These are phyloP conservation scores for Hymenotorrendiella dingleyae DNA, from an alignment of 2,329 filamentous ascomycete species.

Conservation along the genomic window DNA sequence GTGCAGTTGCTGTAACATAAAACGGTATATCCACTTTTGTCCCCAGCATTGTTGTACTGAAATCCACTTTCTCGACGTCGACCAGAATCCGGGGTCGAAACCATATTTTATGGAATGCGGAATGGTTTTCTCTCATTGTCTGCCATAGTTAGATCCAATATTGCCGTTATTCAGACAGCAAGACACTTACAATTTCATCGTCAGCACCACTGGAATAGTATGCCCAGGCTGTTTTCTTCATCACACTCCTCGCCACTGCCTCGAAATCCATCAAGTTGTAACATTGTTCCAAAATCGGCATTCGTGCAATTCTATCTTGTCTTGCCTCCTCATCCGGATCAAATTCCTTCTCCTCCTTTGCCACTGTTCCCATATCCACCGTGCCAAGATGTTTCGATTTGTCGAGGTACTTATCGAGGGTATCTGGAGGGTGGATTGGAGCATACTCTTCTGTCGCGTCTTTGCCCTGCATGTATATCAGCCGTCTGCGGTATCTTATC, in stretches of 20 bases:
- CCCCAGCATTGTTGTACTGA: slow-evolving; percentile 89
- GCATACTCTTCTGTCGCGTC: slow-evolving; percentile 91
- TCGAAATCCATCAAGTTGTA: slow-evolving; percentile 97
- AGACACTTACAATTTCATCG: slow-evolving; percentile 66
- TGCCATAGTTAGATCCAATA: slow-evolving; percentile 34
- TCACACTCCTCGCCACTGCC: slow-evolving; percentile 78
- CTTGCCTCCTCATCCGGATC: slow-evolving; percentile 69
- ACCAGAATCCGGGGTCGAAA: slow-evolving; percentile 87
- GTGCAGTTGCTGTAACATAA: slow-evolving; percentile 92
- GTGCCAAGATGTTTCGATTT: slow-evolving; percentile 80
- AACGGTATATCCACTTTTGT: slow-evolving; percentile 79
- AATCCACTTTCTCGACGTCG: slow-evolving; percentile 82
- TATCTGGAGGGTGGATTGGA: slow-evolving; percentile 84
- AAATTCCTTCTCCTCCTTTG: slow-evolving; percentile 57
- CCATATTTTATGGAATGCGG: slow-evolving; percentile 95
- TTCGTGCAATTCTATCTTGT: slow-evolving; percentile 65
- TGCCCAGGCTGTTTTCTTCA: slow-evolving; percentile 96
- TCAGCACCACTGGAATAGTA: slow-evolving; percentile 95
- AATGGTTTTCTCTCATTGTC: slow-evolving; percentile 94
- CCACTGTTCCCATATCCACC: slow-evolving; percentile 80
- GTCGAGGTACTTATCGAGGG: slow-evolving; percentile 77
- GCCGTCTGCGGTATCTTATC: no score
- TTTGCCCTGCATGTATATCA: slow-evolving; percentile 51
- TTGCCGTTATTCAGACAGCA: no score
- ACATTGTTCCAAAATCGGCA: slow-evolving; percentile 79